Percentiles rank a stretch among this genome's conserved stretches.
Conservation (phyloP, 352 stramenopile genomes). For the Peronospora destructor region DNA sequence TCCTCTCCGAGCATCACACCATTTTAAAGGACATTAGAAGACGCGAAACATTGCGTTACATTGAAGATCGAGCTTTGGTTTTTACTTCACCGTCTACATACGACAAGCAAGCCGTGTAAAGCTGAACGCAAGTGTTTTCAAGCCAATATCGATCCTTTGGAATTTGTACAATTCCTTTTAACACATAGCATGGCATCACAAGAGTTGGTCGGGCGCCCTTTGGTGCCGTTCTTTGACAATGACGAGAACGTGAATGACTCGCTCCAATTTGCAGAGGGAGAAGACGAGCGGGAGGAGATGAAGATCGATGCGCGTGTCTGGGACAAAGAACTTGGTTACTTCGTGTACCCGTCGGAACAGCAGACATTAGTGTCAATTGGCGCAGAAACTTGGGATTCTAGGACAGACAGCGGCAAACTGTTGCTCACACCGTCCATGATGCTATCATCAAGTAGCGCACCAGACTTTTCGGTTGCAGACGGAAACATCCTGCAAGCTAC, state of each 20-base stretch:
- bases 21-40: constrained; percentile 4
- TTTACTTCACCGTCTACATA: background rate
- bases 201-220: constrained; percentile 52
- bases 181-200: constrained; percentile 26
- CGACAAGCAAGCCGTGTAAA: background rate
- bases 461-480: constrained; percentile 25
- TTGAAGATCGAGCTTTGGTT: constrained; percentile 11
- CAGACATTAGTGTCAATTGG: constrained; percentile 11
- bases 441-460: constrained; percentile 61
- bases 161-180: constrained; percentile 18
- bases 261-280: constrained; percentile 33
- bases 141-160: background rate
- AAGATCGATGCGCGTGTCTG: constrained; percentile 80
- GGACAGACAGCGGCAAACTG: constrained; percentile 32
- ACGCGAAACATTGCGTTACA: constrained; percentile 8
- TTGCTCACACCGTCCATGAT: constrained; percentile 71
- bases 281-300: constrained; percentile 43
- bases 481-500: constrained; percentile 8
- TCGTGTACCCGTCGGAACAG: constrained; percentile 65
- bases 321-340: constrained; percentile 78
- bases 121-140: background rate
- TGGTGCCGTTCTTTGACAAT: constrained; percentile 71
- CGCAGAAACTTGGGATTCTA: constrained; percentile 12
- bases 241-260: constrained; percentile 71
- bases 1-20: constrained; percentile 1